Percentiles rank a stretch among this genome's conserved stretches.
Conservation (phyloP, 257 asterid genomes). For the Penstemon barbatus region DNA sequence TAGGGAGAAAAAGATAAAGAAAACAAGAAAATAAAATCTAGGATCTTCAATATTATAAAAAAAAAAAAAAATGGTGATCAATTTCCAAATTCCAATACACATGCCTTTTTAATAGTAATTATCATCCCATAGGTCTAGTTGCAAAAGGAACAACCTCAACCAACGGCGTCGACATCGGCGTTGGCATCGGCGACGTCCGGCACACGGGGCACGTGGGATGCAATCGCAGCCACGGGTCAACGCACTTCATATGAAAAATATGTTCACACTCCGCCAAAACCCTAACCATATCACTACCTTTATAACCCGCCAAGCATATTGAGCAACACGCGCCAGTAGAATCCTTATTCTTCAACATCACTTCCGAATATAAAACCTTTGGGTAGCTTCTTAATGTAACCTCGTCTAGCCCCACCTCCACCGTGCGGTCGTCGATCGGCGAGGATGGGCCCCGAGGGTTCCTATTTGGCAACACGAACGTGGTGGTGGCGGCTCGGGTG, state of each 20-base stretch:
- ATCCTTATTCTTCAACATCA: conserved; percentile 45
- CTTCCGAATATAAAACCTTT: conserved; percentile 61
- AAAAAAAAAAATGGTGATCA: too few relatives aligned
- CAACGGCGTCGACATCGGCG: conserved; percentile 77
- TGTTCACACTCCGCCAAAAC: conserved; percentile 83
- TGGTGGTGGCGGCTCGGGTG: conserved; percentile 41
- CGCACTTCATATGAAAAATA: conserved; percentile 72
- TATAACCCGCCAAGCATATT: conserved; percentile 82
- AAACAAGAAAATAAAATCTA: too few relatives aligned
- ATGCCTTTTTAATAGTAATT: too few relatives aligned
- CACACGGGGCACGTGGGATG: conserved; percentile 95
- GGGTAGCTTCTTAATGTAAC: conserved; percentile 68
- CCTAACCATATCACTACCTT: conserved; percentile 54
- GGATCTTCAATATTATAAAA: too few relatives aligned
- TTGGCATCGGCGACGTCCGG: conserved; percentile 81
- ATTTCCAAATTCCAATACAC: too few relatives aligned
- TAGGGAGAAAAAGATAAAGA: too few relatives aligned
- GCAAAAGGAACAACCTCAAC: conserved; percentile 83
- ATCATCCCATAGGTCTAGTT: conserved; percentile 50
- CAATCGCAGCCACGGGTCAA: conserved; percentile 83
- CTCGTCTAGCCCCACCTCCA: conserved; percentile 73
- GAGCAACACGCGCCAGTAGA: conserved; percentile 71
- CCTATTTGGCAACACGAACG: conserved; percentile 29
- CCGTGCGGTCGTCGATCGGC: conserved; percentile 6
- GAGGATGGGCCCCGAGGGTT: conserved; percentile 10